A percentile compares a stretch with the other conserved stretches of the same genome.
phyloP scores from a whole-genome alignment of 2,329 filamentous ascomycete species.

The Exophiala xenobiotica region DNA sequence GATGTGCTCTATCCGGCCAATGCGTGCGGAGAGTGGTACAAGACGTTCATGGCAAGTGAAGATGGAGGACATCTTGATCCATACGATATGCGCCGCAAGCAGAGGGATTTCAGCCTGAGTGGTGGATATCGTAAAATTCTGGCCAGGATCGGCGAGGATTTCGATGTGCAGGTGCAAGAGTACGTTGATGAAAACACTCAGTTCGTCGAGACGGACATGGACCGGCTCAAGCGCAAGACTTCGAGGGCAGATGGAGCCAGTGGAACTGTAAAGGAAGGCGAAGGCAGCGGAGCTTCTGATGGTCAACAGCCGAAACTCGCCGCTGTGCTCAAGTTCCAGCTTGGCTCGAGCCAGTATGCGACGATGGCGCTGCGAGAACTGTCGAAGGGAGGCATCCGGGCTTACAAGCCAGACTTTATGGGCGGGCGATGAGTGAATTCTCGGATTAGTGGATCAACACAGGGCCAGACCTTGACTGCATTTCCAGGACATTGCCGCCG shows the following conservation, averaged over 20 bases:
- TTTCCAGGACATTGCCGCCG: no score
- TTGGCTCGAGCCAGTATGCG: constrained; percentile 78
- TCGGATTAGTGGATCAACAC: background rate
- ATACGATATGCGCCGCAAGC: constrained; percentile 78
- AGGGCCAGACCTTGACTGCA: no score
- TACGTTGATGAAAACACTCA: constrained; percentile 72
- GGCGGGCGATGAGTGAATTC: constrained; percentile 41
- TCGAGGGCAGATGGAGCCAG: constrained; percentile 25
- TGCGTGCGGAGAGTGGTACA: constrained; percentile 78
- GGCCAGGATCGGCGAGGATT: constrained; percentile 63
- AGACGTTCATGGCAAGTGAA: constrained; percentile 77
- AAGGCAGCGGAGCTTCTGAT: constrained; percentile 6
- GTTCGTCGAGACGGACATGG: constrained; percentile 83
- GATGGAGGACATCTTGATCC: constrained; percentile 79
- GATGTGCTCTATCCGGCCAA: constrained; percentile 86
- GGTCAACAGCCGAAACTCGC: constrained; percentile 30
- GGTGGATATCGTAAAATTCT: constrained; percentile 87
- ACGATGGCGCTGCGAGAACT: constrained; percentile 80
- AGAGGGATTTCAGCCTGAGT: constrained; percentile 83
- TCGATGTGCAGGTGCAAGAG: constrained; percentile 66
- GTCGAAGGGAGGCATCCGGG: constrained; percentile 66
- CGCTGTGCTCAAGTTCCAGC: constrained; percentile 64
- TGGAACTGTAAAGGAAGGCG: background rate
- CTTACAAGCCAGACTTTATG: constrained; percentile 63
- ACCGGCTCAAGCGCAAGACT: constrained; percentile 56